Evolutionary conservation across 2,329 filamentous ascomycete genomes (phyloP).

Genomic region (Fusarium tuaranense): DNA sequence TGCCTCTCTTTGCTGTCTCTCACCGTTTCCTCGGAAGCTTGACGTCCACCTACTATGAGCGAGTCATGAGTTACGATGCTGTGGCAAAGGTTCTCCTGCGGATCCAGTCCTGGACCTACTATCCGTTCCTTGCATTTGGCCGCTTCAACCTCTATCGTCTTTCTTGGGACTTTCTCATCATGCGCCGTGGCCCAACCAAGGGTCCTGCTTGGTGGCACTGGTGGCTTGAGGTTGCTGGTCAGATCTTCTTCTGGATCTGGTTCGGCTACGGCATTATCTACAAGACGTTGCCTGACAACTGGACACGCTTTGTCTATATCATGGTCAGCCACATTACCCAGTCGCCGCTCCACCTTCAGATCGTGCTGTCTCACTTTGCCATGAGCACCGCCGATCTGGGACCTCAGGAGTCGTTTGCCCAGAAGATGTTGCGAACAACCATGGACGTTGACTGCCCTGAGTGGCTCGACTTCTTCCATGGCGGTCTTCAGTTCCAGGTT

Average conservation of each 20-base stretch:
- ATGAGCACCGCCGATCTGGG: conserved; percentile 93
- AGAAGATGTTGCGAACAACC: conserved; percentile 91
- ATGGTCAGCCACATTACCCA: conserved; percentile 85
- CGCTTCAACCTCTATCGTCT: conserved; percentile 89
- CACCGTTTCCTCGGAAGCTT: conserved; percentile 82
- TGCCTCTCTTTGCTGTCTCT: conserved; percentile 89
- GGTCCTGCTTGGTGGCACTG: conserved; percentile 87
- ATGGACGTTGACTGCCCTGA: conserved; percentile 92
- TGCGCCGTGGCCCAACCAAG: conserved; percentile 76
- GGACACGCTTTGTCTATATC: conserved; percentile 78
- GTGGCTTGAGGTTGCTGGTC: conserved; percentile 81
- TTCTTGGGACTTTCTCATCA: conserved; percentile 82
- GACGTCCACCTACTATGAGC: conserved; percentile 85
- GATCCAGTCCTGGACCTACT: conserved; percentile 87
- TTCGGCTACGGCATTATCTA: conserved; percentile 88
- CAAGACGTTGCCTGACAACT: conserved; percentile 75
- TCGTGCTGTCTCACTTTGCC: conserved; percentile 91
- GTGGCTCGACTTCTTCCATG: conserved; percentile 92
- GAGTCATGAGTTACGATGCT: conserved; percentile 81
- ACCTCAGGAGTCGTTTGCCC: conserved; percentile 85
- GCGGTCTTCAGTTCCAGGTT: conserved; percentile 89
- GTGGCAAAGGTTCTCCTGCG: conserved; percentile 77
- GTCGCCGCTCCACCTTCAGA: conserved; percentile 87
- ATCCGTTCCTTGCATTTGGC: conserved; percentile 82
- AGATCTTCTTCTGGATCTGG: conserved; percentile 87